Base-by-base conservation (phyloP, 495 filamentous ascomycete species). In the Pyronema domesticum region DNA sequence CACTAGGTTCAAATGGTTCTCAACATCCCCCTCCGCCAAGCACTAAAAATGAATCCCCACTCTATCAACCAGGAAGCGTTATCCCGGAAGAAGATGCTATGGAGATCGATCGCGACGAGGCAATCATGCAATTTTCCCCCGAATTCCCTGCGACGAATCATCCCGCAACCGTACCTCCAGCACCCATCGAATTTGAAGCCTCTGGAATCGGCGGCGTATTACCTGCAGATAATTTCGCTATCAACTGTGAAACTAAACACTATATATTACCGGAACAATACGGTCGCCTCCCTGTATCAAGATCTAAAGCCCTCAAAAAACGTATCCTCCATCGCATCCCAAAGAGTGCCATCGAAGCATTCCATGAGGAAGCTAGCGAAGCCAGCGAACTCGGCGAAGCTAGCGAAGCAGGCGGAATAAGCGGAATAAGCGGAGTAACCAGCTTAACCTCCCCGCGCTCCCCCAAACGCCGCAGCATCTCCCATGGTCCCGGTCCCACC, bases 121-220 rank as follows among this genome's bases (percentile, higher is more conserved):
- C 55, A 42, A 45, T 23, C 13, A 52, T 65, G 51, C 55, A 65
- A 46, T 65, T 65, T 54, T 65, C 62, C n/a, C 63, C 63, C 13
- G 51, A 53, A 40, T 65, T 65, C 39, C 56, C 56, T n/a, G 66
- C 63, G 10, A 53, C 55, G 11, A 53, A 46, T 7, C 23, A 30
- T 30, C 45, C 48, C 7, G 50, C 62, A 18, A 55, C 46, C 4
- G 19, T 19, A 17, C 57, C 54, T 13, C 50, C 58, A 4, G 53
- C 54, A 10, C 61, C 68, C 34, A 60, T 74, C 30, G 68, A 75
- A 13, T 68, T 79, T 48, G 69, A 75, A 56, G 77, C 68, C 15
- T 77, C 77, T 10, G 76, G 77, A n/a, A 61, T 79, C 34, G 76
- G 77, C 13, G 74, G 74, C 40, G 73, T 79, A 30, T 66, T 71